Evolutionary conservation across 1,284 basidiomycete species (phyloP).

Genomic region (Coriolopsis trogii): DNA sequence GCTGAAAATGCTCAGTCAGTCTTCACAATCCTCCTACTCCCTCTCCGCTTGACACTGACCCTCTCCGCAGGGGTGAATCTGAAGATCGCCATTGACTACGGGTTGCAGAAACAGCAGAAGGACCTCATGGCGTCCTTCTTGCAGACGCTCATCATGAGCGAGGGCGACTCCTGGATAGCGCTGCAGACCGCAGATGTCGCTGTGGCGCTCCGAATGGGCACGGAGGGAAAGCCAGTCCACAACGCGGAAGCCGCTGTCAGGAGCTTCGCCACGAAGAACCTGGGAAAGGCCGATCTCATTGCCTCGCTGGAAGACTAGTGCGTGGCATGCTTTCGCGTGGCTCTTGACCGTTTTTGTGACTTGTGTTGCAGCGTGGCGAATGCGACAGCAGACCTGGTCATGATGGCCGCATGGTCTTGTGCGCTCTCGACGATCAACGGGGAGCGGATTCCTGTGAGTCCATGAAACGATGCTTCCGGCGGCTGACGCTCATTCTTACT

Average conservation of each 20-base stretch:
- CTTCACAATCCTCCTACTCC: background rate
- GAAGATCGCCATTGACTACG: constrained; percentile 82
- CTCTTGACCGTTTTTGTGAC: background rate
- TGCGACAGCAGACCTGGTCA: constrained; percentile 73
- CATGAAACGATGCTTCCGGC: constrained; percentile 11
- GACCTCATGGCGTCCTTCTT: constrained; percentile 82
- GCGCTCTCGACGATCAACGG: constrained; percentile 54
- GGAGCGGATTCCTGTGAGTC: constrained; percentile 63
- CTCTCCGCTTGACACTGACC: background rate
- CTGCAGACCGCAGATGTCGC: constrained; percentile 60
- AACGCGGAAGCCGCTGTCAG: constrained; percentile 68
- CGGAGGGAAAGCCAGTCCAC: constrained; percentile 66
- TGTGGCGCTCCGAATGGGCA: constrained; percentile 62
- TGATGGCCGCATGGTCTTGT: constrained; percentile 75
- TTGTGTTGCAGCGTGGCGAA: constrained; percentile 64
- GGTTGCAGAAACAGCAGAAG: constrained; percentile 73
- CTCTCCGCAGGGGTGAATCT: constrained; percentile 67
- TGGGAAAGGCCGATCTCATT: constrained; percentile 76
- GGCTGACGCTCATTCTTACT: background rate
- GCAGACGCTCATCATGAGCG: constrained; percentile 85
- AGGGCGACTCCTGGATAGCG: constrained; percentile 80
- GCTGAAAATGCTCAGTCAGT: constrained; percentile 74
- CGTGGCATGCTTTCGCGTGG: constrained; percentile 30
- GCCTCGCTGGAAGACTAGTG: constrained; percentile 84
- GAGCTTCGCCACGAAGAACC: constrained; percentile 75